Conservation (phyloP, 2,329 filamentous ascomycete genomes). For the Ophiostoma tasmaniense region DNA sequence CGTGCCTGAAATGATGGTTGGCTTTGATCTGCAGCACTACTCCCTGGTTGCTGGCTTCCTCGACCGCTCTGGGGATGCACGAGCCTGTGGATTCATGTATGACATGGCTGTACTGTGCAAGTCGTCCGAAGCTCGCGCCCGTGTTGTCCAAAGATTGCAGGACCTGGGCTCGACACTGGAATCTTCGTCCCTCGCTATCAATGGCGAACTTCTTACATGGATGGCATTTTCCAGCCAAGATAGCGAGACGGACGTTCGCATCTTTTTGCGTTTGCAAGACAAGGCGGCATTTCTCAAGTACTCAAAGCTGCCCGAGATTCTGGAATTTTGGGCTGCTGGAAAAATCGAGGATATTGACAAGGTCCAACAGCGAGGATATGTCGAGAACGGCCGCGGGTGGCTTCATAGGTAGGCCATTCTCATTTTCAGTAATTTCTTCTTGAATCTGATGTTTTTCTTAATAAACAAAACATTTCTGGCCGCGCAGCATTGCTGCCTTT, state of each 20-base stretch:
- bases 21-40: background rate
- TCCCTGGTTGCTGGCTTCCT: background rate
- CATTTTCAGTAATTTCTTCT: no score
- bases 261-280: background rate
- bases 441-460: no score
- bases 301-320: background rate
- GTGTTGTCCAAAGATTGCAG: background rate
- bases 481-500: no score
- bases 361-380: background rate
- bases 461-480: no score
- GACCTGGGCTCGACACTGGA: background rate
- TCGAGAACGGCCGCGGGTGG: background rate
- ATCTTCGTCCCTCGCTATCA: background rate
- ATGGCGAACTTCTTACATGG: background rate
- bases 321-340: background rate
- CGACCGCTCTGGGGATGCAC: background rate
- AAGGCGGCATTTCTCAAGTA: background rate
- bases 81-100: background rate
- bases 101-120: background rate
- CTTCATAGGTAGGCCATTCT: background rate
- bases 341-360: background rate
- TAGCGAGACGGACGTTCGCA: background rate
- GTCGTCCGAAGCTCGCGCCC: background rate
- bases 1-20: background rate
- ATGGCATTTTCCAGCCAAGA: background rate